These are phyloP conservation scores for Liriodendron chinense DNA, from an alignment of 164 flowering plant genomes.

Conservation along the genomic window DNA sequence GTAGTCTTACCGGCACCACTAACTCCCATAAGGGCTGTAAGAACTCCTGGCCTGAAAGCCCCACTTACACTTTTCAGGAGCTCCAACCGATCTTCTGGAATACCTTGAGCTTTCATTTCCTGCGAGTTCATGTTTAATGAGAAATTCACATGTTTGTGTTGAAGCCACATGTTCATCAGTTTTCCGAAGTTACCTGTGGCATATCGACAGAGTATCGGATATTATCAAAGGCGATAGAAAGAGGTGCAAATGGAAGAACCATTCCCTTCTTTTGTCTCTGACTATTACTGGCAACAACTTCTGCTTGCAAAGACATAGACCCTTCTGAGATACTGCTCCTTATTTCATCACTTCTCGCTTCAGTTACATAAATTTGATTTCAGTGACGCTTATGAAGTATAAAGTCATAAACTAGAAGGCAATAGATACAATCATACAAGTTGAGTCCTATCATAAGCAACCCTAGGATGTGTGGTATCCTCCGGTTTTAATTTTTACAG, in stretches of 20 bases:
- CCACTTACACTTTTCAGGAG: constrained; percentile 48
- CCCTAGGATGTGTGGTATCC: not conserved
- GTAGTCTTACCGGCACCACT: constrained; percentile 66
- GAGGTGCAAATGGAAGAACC: constrained; percentile 70
- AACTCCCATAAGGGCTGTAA: constrained; percentile 58
- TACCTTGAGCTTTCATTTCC: constrained; percentile 50
- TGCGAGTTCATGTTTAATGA: constrained; percentile 1
- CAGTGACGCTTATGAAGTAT: not conserved
- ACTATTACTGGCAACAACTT: constrained; percentile 6
- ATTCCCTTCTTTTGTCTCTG: constrained; percentile 45
- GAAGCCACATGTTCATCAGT: not conserved
- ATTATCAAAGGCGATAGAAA: constrained; percentile 57
- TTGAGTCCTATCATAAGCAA: not conserved
- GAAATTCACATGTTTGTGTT: not conserved
- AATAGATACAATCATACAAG: not conserved
- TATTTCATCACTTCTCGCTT: not conserved
- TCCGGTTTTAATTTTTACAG: not conserved
- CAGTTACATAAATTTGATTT: not conserved
- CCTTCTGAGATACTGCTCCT: not conserved
- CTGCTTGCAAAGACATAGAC: not conserved
- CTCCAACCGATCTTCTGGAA: constrained; percentile 25
- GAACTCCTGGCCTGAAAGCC: constrained; percentile 52
- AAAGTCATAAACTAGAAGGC: not conserved
- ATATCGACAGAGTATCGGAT: constrained; percentile 49
- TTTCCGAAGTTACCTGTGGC: constrained; percentile 23